Evolutionary conservation across 352 stramenopile genomes (phyloP), one percentile per base, ranked within the genome.

Genomic region (Pythium rhizo-oryzae): DNA sequence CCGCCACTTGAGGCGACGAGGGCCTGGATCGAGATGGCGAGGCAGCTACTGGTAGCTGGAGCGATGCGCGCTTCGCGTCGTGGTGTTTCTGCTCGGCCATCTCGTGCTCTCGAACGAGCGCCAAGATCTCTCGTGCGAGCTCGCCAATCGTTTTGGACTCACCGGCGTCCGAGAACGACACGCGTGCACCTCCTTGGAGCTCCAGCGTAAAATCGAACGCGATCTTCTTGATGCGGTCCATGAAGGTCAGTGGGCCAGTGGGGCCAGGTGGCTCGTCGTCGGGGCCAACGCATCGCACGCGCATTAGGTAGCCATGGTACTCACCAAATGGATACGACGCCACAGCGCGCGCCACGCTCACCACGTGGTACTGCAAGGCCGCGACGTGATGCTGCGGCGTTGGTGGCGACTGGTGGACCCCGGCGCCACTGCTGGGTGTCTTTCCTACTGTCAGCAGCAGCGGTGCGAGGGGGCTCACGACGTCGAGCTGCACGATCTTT

Each of bases 291-390:
- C 58, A 28, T 9, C 47, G 39, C 1, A 65, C 37, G 9, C 24
- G 24, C 2, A 50, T 19, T 13, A 75, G 28, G 44, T 75, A 75
- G 2, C 4, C 28, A 52, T 92, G 79, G 41, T 80, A 91, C 30
- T 85, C 75, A 18, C 84, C 84, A 50, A 85, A 86, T 2, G 84
- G 84, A 67, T 85, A 92, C 19, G 81, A 81, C 0, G 84, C 84
- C 39, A 92, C 73, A 0, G 82, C 81, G 24, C 71, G 76, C 8
- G 84, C 67, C 25, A 90, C 75, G 1, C 58, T 79, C 43, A 92
- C 63, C 1, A 79, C 55, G 21, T 86, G 64, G 35, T 88, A 89
- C 49, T 88, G 79, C 8, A 90, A 60, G 0, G 76, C 61, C 13
- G 72, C 75, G 0, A 79, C 44, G 19, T 83, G 74, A 33, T 67